Evolutionary conservation across 352 stramenopile genomes (phyloP).

Genomic region (Elongisporangium prolatum): DNA sequence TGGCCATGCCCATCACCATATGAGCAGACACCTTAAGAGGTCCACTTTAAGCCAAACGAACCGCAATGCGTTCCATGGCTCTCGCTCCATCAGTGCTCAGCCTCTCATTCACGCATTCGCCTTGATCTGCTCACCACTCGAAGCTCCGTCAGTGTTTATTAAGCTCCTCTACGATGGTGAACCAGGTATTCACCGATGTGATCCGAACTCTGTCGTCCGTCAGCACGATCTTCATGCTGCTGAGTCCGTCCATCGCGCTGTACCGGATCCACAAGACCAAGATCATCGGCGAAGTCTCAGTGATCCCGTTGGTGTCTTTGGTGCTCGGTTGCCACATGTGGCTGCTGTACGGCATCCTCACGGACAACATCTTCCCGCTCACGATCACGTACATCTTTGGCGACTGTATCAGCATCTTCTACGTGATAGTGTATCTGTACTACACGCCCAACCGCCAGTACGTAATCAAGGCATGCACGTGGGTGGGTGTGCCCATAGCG

Average conservation of each 20-base stretch:
- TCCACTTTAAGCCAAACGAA: not conserved
- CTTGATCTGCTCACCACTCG: not conserved
- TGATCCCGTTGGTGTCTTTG: conserved; percentile 14
- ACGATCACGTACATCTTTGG: conserved; percentile 43
- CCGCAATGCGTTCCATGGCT: not conserved
- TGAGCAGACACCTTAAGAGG: not conserved
- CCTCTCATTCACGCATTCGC: not conserved
- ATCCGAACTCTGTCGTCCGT: conserved; percentile 21
- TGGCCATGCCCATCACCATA: not conserved
- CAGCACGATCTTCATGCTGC: conserved; percentile 15
- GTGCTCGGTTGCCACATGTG: conserved; percentile 13
- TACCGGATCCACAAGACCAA: conserved; percentile 15
- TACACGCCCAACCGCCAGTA: conserved; percentile 1
- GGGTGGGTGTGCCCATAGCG: conserved; percentile 14
- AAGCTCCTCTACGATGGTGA: not conserved
- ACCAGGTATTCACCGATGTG: not conserved
- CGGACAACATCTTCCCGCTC: conserved; percentile 16
- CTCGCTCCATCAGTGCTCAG: not conserved
- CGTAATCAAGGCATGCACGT: conserved; percentile 12
- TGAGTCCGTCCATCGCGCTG: conserved; percentile 11
- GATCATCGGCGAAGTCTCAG: conserved; percentile 9
- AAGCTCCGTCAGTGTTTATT: not conserved
- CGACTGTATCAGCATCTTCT: conserved; percentile 30
- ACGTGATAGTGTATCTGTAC: conserved; percentile 11
- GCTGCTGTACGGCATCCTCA: conserved; percentile 2